Evolutionary conservation across 352 stramenopile genomes (phyloP).

Genomic region (Pythium apleroticum): DNA sequence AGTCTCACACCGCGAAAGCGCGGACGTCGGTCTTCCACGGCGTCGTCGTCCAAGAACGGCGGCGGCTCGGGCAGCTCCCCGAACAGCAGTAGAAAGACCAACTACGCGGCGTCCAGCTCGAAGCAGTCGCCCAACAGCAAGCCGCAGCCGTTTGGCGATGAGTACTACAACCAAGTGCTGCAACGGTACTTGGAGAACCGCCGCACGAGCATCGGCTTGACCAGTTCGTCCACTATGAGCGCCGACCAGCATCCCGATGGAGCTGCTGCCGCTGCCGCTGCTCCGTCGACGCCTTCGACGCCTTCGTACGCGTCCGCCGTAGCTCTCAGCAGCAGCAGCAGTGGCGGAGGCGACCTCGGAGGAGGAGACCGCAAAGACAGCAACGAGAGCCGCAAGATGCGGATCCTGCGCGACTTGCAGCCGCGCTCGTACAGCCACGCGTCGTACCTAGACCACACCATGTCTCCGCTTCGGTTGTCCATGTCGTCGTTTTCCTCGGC

Average conservation of each 20-base stretch:
- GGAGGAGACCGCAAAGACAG: not conserved
- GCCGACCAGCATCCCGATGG: slow-evolving; percentile 17
- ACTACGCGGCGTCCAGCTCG: slow-evolving; percentile 15
- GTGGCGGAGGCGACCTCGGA: slow-evolving; percentile 4
- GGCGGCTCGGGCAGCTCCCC: slow-evolving; percentile 7
- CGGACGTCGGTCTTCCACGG: slow-evolving; percentile 11
- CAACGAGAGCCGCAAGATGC: slow-evolving; percentile 17
- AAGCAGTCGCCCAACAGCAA: slow-evolving; percentile 25
- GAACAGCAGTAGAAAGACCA: slow-evolving; percentile 16
- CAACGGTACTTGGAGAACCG: slow-evolving; percentile 50
- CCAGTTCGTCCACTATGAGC: slow-evolving; percentile 47
- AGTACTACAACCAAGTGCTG: slow-evolving; percentile 68
- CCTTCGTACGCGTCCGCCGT: not conserved
- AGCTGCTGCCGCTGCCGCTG: not conserved
- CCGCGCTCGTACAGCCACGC: not conserved
- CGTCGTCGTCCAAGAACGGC: slow-evolving; percentile 8
- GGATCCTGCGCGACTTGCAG: slow-evolving; percentile 14
- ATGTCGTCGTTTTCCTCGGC: slow-evolving; percentile 22
- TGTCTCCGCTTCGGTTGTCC: slow-evolving; percentile 16
- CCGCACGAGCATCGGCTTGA: slow-evolving; percentile 51
- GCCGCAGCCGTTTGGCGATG: slow-evolving; percentile 39
- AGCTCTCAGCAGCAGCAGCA: not conserved
- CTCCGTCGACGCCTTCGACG: not conserved
- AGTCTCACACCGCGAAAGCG: slow-evolving; percentile 26
- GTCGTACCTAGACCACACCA: slow-evolving; percentile 12